Percentiles rank a stretch among this genome's conserved stretches.
These are phyloP conservation scores for Orbilia oligospora DNA, from an alignment of 2,329 filamentous ascomycete species.

Conservation along the genomic window DNA sequence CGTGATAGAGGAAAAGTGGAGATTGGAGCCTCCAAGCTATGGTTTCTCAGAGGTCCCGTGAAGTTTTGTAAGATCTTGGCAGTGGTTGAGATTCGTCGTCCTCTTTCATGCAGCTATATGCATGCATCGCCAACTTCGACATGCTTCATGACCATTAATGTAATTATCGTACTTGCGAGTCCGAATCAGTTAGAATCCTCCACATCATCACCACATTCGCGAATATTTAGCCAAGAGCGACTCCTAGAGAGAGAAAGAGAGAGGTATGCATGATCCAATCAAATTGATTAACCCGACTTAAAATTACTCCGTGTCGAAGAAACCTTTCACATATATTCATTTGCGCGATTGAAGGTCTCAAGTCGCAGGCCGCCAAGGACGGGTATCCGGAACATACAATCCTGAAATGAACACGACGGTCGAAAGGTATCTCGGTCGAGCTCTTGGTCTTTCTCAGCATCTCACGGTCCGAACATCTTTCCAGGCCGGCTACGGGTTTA, in stretches of 20 bases:
- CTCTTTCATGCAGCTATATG: slow-evolving; percentile 7
- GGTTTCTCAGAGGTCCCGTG: not conserved
- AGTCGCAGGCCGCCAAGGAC: slow-evolving; percentile 26
- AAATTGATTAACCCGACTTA: not conserved
- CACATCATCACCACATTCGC: not conserved
- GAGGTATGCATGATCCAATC: slow-evolving; percentile 21
- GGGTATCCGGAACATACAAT: slow-evolving; percentile 1
- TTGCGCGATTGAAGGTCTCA: not conserved
- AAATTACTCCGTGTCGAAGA: slow-evolving; percentile 11
- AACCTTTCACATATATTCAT: not conserved
- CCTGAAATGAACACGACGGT: slow-evolving; percentile 12
- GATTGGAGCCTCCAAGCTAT: not conserved
- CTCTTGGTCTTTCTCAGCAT: slow-evolving; percentile 7
- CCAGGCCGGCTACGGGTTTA: slow-evolving; percentile 8
- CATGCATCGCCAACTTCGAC: slow-evolving; percentile 4
- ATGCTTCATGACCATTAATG: too few species aligned
- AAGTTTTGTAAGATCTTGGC: not conserved
- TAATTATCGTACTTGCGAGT: too few species aligned
- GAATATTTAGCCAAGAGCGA: slow-evolving; percentile 1
- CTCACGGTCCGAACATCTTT: slow-evolving; percentile 2
- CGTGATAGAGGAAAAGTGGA: not conserved
- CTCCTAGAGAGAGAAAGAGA: not conserved
- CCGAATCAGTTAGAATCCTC: not conserved
- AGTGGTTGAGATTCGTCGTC: slow-evolving; percentile 18
- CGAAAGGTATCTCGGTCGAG: not conserved